A percentile compares a stretch with the other conserved stretches of the same genome.
Conservation (phyloP, 371 early-diverging fungal genomes). For the Entomophthora muscae region DNA sequence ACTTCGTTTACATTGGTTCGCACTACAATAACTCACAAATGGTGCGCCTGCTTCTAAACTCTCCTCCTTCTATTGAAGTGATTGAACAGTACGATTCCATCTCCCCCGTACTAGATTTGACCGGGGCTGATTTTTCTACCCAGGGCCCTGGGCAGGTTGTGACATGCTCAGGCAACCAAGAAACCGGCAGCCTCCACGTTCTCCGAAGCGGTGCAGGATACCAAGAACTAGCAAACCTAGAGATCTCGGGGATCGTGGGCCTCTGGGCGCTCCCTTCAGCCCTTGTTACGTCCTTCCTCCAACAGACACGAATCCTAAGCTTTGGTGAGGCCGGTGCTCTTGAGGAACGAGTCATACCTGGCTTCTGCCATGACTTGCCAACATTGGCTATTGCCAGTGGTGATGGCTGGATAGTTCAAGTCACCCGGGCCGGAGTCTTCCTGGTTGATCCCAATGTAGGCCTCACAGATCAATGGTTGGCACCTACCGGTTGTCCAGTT, state of each 20-base stretch:
- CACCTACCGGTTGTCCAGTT: background rate
- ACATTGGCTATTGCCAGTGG: background rate
- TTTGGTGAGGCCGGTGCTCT: background rate
- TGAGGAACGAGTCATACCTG: background rate
- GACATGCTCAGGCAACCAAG: background rate
- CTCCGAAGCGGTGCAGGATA: background rate
- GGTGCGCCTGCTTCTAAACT: background rate
- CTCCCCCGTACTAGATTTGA: background rate
- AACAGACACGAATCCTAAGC: background rate
- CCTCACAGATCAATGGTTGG: background rate
- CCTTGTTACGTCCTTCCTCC: background rate
- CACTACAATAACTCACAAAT: background rate
- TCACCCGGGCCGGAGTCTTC: background rate
- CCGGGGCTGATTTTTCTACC: background rate
- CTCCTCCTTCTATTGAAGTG: background rate
- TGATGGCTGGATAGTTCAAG: background rate
- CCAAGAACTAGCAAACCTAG: background rate
- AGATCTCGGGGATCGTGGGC: background rate
- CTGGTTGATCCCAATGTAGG: background rate
- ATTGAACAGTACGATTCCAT: background rate
- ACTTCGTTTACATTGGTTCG: background rate
- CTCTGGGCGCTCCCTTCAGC: background rate
- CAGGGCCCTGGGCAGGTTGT: background rate
- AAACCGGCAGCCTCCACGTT: background rate
- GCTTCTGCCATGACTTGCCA: background rate